phyloP scores from a whole-genome alignment of 208 protist species.

The Wallacemonas sp. region DNA sequence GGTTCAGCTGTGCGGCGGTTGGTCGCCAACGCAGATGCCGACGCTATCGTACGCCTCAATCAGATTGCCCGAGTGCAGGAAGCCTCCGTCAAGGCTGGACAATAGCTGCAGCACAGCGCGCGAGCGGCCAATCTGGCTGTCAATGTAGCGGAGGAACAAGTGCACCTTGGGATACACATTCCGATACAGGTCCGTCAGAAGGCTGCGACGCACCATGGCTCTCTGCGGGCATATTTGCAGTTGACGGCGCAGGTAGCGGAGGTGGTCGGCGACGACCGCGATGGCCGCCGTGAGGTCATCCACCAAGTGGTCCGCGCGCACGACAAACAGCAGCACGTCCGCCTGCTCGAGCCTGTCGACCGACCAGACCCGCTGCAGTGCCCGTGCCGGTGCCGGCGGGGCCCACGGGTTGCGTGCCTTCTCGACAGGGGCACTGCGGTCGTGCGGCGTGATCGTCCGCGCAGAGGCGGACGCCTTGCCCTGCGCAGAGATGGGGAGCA shows the following conservation, averaged over 20 bases:
- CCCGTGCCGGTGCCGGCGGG: slow-evolving; percentile 9
- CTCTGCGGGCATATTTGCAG: slow-evolving; percentile 60
- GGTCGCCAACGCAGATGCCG: slow-evolving; percentile 36
- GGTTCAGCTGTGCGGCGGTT: not conserved
- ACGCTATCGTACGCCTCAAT: slow-evolving; percentile 61
- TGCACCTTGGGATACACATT: slow-evolving; percentile 75
- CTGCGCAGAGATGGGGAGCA: not conserved
- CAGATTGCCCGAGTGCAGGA: slow-evolving; percentile 65
- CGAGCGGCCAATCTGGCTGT: slow-evolving; percentile 42
- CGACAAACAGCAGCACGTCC: slow-evolving; percentile 60
- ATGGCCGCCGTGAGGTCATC: slow-evolving; percentile 53
- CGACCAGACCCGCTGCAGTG: slow-evolving; percentile 35
- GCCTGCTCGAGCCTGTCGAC: slow-evolving; percentile 47
- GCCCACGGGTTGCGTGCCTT: slow-evolving; percentile 57
- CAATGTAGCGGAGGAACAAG: slow-evolving; percentile 59
- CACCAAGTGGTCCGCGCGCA: slow-evolving; percentile 37
- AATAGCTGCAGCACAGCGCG: slow-evolving; percentile 49
- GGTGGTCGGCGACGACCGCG: slow-evolving; percentile 51
- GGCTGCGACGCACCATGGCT: slow-evolving; percentile 40
- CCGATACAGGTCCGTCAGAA: slow-evolving; percentile 71
- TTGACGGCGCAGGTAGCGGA: slow-evolving; percentile 37
- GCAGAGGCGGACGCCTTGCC: not conserved
- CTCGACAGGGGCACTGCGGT: not conserved
- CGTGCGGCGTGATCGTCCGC: not conserved
- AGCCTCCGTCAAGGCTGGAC: slow-evolving; percentile 29